Evolutionary conservation across 768 basidiomycete genomes (phyloP).

Genomic region (Sistotremastrum suecicum): DNA sequence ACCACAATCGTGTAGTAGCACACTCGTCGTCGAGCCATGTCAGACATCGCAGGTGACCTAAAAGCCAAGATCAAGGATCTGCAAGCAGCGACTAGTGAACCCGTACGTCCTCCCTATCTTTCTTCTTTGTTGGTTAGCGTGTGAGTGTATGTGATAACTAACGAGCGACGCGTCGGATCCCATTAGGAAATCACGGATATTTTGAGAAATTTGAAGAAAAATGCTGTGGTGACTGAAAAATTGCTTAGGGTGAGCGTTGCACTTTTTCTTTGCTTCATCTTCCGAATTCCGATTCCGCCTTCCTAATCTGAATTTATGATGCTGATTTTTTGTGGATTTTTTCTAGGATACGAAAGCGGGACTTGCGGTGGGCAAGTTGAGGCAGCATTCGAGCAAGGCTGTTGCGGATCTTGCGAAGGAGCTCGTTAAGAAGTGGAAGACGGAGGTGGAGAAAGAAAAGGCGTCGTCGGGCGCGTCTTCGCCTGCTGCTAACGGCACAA

Average conservation of each 20-base stretch:
- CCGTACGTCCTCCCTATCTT: too few relatives aligned
- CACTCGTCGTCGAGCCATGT: not conserved
- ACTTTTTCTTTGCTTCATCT: conserved; percentile 7
- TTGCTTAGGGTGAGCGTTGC: conserved; percentile 51
- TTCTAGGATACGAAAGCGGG: conserved; percentile 82
- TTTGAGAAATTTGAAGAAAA: conserved; percentile 47
- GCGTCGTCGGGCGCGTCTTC: conserved; percentile 9
- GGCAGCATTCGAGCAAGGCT: conserved; percentile 54
- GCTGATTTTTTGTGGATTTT: not conserved
- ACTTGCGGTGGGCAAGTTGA: conserved; percentile 82
- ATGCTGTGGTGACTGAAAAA: conserved; percentile 54
- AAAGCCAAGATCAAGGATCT: conserved; percentile 9
- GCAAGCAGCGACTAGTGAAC: conserved; percentile 5
- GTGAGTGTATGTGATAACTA: too few relatives aligned
- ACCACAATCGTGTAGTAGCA: not conserved
- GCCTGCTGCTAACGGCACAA: not conserved
- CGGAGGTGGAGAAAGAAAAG: conserved; percentile 57
- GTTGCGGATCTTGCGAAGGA: conserved; percentile 80
- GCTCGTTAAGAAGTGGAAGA: conserved; percentile 86
- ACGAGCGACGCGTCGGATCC: too few relatives aligned
- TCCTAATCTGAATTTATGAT: too few relatives aligned
- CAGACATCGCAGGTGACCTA: conserved; percentile 6
- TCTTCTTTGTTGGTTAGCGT: too few relatives aligned
- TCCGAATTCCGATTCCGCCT: not conserved
- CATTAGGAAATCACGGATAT: conserved; percentile 49